Evolutionary conservation across 75 land plant species (phyloP).

Genomic region (Ceratopteris richardii): DNA sequence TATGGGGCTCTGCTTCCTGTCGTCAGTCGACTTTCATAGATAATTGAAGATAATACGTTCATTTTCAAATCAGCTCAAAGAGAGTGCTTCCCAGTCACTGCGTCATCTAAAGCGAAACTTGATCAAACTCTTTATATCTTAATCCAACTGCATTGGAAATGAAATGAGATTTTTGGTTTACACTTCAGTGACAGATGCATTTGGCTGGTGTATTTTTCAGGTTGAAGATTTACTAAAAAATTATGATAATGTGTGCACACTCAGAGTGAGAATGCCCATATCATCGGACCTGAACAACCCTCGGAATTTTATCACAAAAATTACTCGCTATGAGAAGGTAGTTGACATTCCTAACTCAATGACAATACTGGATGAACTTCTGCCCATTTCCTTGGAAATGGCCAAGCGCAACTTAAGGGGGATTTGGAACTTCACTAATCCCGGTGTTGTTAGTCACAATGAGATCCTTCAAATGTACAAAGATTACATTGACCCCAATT

Average conservation of each 20-base stretch:
- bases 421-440: conserved; percentile 77
- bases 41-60: no score
- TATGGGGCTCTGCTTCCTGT: no score
- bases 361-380: conserved; percentile 67
- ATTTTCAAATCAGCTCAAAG: no score
- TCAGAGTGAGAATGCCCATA: conserved; percentile 72
- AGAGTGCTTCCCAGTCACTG: no score
- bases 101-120: no score
- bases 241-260: conserved; percentile 73
- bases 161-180: no score
- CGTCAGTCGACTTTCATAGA: no score
- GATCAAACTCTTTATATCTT: no score
- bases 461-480: conserved; percentile 74
- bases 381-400: conserved; percentile 63
- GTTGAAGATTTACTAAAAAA: conserved; percentile 64
- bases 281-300: conserved; percentile 64
- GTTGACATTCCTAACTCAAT: conserved; percentile 74
- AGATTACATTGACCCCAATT: conserved; percentile 50
- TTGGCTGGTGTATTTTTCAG: conserved; percentile 31
- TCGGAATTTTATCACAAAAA: conserved; percentile 67
- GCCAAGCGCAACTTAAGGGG: conserved; percentile 53
- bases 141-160: no score
- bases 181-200: no score
- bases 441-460: conserved; percentile 63
- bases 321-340: conserved; percentile 49